Base-by-base conservation (phyloP, 164 flowering plant genomes). In the Aristolochia fimbriata region DNA sequence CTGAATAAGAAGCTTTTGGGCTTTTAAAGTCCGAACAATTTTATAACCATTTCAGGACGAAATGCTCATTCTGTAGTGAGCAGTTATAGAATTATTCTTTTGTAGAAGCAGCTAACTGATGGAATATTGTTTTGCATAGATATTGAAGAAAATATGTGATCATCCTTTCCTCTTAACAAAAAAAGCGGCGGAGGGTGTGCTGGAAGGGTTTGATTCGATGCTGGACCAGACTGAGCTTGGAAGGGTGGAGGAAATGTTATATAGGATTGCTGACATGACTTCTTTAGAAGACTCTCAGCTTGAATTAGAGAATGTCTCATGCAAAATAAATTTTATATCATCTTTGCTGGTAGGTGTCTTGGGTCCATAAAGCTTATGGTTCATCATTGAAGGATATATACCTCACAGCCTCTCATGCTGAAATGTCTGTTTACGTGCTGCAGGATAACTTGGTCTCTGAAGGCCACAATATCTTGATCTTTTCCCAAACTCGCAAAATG, bases 401-500 rank as follows among this genome's bases (percentile, higher is more conserved):
- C 43, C 4, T 37, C 43, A 37, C 8, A 37, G 8, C 43, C 43
- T 3, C 43, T 37, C 43, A 37, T 10, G 1, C 10, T 6, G 43
- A 37, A 37, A 37, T 37, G 43, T 50, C 56, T 12, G 12, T 17
- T 27, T 1, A 7, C 21, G 23, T 52, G 56, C 56, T 22, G 23
- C 51, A 94, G 99, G 88, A 75, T 33, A 76, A 83, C 55, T 77
- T 94, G 64, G 76, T 94, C 71, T 77, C 91, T 8, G 68, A 76
- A 53, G 97, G 95, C 22, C 99, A 94, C 65, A 78, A 70, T 61
- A 88, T 94, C 66, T 84, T 94, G 43, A 87, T 94, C 58, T 94
- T 94, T 72, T 94, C 99, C 57, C 97, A 91, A 71, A 87, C 96
- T 61, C 93, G 97, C 51, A 94, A 94, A 72, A 94, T 94, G 97